Evolutionary conservation across 495 filamentous ascomycete species (phyloP).

Genomic region (Neurospora sp.): DNA sequence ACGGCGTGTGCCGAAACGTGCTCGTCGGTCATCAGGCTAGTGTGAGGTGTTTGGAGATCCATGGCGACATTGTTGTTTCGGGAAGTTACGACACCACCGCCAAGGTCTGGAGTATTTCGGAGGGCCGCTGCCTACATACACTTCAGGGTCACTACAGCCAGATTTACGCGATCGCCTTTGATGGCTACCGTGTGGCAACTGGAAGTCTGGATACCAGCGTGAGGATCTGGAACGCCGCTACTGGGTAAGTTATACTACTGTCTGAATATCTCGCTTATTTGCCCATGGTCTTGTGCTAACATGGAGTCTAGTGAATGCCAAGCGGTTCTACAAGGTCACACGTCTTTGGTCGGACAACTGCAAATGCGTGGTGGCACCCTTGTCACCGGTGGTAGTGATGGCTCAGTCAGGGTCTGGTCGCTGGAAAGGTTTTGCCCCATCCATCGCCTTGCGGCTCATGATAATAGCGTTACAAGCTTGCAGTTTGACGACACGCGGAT

Average conservation of each 20-base stretch:
- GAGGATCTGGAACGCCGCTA: slow-evolving; percentile 87
- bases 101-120: slow-evolving; percentile 92
- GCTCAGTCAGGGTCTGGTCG: slow-evolving; percentile 92
- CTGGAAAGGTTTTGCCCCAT: slow-evolving; percentile 80
- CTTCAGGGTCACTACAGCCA: slow-evolving; percentile 96
- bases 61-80: slow-evolving; percentile 89
- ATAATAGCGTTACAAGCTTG: slow-evolving; percentile 94
- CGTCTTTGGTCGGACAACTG: slow-evolving; percentile 91
- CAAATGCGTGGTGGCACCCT: slow-evolving; percentile 91
- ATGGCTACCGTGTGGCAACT: slow-evolving; percentile 86
- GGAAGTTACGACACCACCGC: slow-evolving; percentile 97
- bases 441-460: slow-evolving; percentile 91
- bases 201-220: slow-evolving; percentile 96
- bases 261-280: background rate
- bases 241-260: slow-evolving; percentile 51
- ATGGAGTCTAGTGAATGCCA: slow-evolving; percentile 53
- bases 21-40: slow-evolving; percentile 93
- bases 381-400: slow-evolving; percentile 93
- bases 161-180: slow-evolving; percentile 97
- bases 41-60: slow-evolving; percentile 89
- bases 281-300: slow-evolving; percentile 8
- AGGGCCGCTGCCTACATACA: slow-evolving; percentile 82
- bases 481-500: slow-evolving; percentile 94
- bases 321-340: slow-evolving; percentile 94
- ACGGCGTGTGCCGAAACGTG: slow-evolving; percentile 81